A percentile compares a stretch with the other conserved stretches of the same genome.
These are phyloP conservation scores for Ceratobasidium sp. DNA, from an alignment of 1,284 basidiomycete species.

Conservation along the genomic window DNA sequence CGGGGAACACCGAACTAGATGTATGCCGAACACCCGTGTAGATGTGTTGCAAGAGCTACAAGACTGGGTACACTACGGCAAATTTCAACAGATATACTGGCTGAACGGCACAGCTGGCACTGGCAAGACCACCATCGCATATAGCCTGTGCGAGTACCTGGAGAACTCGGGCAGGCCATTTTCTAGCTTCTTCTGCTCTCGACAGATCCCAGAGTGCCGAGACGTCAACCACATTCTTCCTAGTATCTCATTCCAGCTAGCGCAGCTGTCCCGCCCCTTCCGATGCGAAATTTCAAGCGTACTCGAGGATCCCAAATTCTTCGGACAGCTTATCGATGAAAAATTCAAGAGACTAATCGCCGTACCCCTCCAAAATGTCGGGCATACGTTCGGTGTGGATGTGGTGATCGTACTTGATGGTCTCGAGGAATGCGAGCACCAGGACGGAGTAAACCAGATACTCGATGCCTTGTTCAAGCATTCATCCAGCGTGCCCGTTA, in stretches of 20 bases:
- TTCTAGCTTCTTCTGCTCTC: conserved; percentile 19
- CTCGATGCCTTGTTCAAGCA: background rate
- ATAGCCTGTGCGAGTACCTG: conserved; percentile 5
- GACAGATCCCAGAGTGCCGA: background rate
- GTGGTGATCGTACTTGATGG: conserved; percentile 14
- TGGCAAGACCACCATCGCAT: conserved; percentile 11
- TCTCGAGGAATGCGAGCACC: conserved; percentile 23
- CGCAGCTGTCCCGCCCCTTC: background rate
- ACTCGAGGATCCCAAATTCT: background rate
- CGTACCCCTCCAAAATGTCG: background rate
- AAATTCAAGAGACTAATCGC: background rate
- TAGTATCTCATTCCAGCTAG: conserved; percentile 10
- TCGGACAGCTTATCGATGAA: background rate
- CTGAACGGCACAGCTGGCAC: conserved; percentile 23
- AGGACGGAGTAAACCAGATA: background rate
- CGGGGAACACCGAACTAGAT: background rate
- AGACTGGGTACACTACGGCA: conserved; percentile 1
- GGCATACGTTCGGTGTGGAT: background rate
- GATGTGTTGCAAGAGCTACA: background rate
- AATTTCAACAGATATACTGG: background rate
- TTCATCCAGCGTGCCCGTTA: background rate
- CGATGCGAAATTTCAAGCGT: background rate
- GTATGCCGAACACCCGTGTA: background rate
- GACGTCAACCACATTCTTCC: background rate
- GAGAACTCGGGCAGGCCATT: background rate